These are phyloP conservation scores for Aspergillus costaricaensis DNA, from an alignment of 2,329 filamentous ascomycete species.

Conservation along the genomic window DNA sequence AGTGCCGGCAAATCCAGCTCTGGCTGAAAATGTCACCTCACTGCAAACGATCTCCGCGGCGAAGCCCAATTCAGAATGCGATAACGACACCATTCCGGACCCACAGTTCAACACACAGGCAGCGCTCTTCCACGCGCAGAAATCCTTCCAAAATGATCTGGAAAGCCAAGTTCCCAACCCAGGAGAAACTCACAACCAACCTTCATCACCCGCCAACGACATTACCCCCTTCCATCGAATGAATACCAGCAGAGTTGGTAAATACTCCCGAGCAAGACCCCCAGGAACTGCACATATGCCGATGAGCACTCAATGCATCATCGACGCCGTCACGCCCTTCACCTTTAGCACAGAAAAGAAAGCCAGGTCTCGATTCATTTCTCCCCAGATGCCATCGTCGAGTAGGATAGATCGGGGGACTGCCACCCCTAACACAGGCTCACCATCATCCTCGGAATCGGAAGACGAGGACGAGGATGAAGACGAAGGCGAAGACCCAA, in stretches of 20 bases:
- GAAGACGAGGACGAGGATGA: slow-evolving; percentile 4
- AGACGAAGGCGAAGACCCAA: slow-evolving; percentile 11
- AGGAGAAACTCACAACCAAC: slow-evolving; percentile 15
- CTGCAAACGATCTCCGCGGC: slow-evolving; percentile 42
- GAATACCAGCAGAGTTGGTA: slow-evolving; percentile 12
- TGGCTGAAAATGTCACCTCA: slow-evolving; percentile 38
- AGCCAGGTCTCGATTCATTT: slow-evolving; percentile 10
- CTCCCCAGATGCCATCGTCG: slow-evolving; percentile 8
- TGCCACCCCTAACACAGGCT: slow-evolving; percentile 19
- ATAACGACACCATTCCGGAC: slow-evolving; percentile 30
- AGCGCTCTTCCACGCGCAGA: slow-evolving; percentile 41
- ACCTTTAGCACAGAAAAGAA: slow-evolving; percentile 40
- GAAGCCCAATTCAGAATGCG: slow-evolving; percentile 24
- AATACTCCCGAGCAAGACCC: slow-evolving; percentile 7
- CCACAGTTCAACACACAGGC: slow-evolving; percentile 44
- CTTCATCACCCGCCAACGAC: slow-evolving; percentile 16
- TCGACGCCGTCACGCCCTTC: slow-evolving; percentile 44
- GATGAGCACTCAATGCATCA: slow-evolving; percentile 44
- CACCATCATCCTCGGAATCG: slow-evolving; percentile 8
- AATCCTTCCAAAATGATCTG: slow-evolving; percentile 43
- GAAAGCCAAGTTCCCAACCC: slow-evolving; percentile 29
- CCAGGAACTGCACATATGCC: slow-evolving; percentile 21
- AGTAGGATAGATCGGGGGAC: slow-evolving; percentile 25
- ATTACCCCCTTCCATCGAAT: slow-evolving; percentile 36
- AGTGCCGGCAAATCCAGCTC: slow-evolving; percentile 29